phyloP scores from a whole-genome alignment of 257 asterid genomes.

The Solanum piurae region DNA sequence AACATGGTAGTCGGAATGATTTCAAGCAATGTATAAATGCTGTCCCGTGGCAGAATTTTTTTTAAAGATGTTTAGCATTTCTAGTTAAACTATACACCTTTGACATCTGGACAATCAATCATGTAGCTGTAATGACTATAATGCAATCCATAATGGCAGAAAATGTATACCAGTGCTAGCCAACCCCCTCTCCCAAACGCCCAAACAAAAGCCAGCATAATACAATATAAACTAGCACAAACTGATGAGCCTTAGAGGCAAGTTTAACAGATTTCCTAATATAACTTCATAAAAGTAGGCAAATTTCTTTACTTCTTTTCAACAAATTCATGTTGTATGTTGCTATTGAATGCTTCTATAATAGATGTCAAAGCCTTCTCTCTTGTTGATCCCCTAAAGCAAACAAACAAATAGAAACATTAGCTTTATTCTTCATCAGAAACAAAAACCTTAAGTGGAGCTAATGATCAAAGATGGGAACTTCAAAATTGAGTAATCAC shows the following conservation, averaged over 20 bases:
- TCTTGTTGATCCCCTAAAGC: conserved; percentile 78
- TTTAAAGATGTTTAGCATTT: not conserved
- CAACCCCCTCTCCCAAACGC: not conserved
- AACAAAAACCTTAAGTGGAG: not conserved
- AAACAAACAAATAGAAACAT: not conserved
- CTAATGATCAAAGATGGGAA: not conserved
- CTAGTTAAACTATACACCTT: not conserved
- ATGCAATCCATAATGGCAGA: not conserved
- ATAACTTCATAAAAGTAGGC: not conserved
- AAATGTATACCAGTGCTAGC: not conserved
- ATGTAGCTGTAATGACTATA: not conserved
- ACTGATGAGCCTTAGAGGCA: not conserved
- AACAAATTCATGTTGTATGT: conserved; percentile 56
- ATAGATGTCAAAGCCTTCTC: conserved; percentile 76
- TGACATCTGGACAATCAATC: not conserved
- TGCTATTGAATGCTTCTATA: conserved; percentile 62
- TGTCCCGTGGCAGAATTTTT: not conserved
- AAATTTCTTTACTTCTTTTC: conserved; percentile 49
- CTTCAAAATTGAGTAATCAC: not conserved
- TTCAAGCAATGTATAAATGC: not conserved
- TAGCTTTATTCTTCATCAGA: not conserved
- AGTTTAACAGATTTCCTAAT: not conserved
- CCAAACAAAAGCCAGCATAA: not conserved
- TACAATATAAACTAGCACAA: not conserved
- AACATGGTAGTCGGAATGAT: not conserved